A percentile compares a stretch with the other conserved stretches of the same genome.
Evolutionary conservation across 75 land plant genomes (phyloP).

Genomic region (Ceratopteris richardii): DNA sequence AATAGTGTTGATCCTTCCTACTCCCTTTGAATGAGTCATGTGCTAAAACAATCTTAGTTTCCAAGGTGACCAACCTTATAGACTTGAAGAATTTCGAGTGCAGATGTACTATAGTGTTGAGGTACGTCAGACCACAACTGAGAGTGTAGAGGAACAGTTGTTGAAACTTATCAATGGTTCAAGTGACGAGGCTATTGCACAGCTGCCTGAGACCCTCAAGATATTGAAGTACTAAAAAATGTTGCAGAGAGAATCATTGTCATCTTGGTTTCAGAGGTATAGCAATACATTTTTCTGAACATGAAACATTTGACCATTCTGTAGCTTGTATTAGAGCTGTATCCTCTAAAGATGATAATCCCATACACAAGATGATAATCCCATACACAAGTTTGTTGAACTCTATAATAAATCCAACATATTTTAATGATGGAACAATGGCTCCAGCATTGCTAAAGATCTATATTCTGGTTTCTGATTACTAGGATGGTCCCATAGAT

Average conservation of each 20-base stretch:
- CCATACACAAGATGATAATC: slow-evolving; percentile 77
- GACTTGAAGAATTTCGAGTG: too few species aligned
- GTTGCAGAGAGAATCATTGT: slow-evolving; percentile 39
- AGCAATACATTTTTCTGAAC: slow-evolving; percentile 91
- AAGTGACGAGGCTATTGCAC: slow-evolving; percentile 45
- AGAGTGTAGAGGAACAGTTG: slow-evolving; percentile 65
- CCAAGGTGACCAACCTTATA: too few species aligned
- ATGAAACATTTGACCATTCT: slow-evolving; percentile 98
- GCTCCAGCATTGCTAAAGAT: slow-evolving; percentile 87
- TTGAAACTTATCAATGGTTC: slow-evolving; percentile 50
- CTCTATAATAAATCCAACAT: slow-evolving; percentile 78
- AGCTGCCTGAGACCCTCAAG: slow-evolving; percentile 43
- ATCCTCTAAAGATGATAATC: too few species aligned
- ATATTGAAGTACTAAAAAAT: slow-evolving; percentile 36
- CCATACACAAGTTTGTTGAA: slow-evolving; percentile 72
- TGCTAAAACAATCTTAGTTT: too few species aligned
- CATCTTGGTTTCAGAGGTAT: slow-evolving; percentile 80
- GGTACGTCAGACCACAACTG: too few species aligned
- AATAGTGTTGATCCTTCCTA: too few species aligned
- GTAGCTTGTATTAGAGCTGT: slow-evolving; percentile 93
- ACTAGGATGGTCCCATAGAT: slow-evolving; percentile 72
- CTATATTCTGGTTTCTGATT: slow-evolving; percentile 80
- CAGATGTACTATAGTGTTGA: too few species aligned
- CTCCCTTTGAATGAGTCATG: too few species aligned
- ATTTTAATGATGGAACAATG: slow-evolving; percentile 89